Evolutionary conservation across 306 rosid species (phyloP), one percentile per base, ranked within the genome.

Genomic region (Trichosanthes cucumerina): DNA sequence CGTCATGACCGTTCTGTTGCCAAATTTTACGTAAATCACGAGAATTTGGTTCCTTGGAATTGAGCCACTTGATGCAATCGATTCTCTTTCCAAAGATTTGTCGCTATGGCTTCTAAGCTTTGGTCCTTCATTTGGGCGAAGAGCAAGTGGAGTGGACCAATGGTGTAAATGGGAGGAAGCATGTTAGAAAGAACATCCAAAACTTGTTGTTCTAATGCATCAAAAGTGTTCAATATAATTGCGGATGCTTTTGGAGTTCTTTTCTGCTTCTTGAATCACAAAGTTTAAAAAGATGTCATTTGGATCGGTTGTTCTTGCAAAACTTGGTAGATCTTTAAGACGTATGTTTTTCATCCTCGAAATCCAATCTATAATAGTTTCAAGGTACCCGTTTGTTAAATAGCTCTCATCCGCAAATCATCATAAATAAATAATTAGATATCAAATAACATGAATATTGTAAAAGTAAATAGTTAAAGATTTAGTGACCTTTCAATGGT

Each of bases 401-500:
- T 56, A 56, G 13, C 62, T 56, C 28, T 56, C 62, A 19, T 56
- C 62, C 21, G 28, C 62, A 56, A n/a, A 56, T 23, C 60, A 47
- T n/a, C 33, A 36, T 36, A 36, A 36, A 36, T 36, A 5, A 5
- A 5, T 36, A 36, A 28, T 28, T 28, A 2, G 33, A 28, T 28
- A 28, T 28, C 33, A 28, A 28, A 28, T 28, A 28, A 28, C 33
- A 28, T 28, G 33, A 28, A 28, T 28, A 28, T n/a, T n/a, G n/a
- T n/a, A n/a, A n/a, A 44, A 44, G 1, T 44, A 15, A 44, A 9
- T 11, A 0, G 50, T 46, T 46, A 46, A 28, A 28, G 50, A 46
- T 46, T 46, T 46, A 16, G 16, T 46, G 0, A 91, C 92, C 93
- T 89, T 89, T 89, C 7, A 89, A 86, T 13, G 93, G 96, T 11